These are phyloP conservation scores for Exophiala alcalophila DNA, from an alignment of 2,329 filamentous ascomycete species.

Conservation along the genomic window DNA sequence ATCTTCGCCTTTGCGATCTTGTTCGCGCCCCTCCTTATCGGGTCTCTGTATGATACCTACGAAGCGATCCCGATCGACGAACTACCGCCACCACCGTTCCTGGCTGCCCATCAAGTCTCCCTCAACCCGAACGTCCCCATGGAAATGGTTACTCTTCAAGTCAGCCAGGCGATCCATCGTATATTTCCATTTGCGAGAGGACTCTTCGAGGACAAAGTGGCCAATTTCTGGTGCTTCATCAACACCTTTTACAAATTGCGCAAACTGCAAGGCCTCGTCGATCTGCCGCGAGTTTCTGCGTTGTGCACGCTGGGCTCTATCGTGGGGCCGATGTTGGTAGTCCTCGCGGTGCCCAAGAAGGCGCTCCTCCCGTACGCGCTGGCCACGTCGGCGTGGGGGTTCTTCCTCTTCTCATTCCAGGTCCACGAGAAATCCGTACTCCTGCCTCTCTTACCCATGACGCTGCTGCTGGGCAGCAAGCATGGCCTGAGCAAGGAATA, in stretches of 20 bases:
- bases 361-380: conserved; percentile 75
- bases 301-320: conserved; percentile 73
- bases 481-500: conserved; percentile 72
- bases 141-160: conserved; percentile 72
- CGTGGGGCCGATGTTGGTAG: conserved; percentile 70
- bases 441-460: conserved; percentile 90
- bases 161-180: conserved; percentile 82
- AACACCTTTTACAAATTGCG: conserved; percentile 74
- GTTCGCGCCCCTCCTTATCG: conserved; percentile 70
- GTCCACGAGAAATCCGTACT: conserved; percentile 98
- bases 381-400: conserved; percentile 85
- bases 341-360: conserved; percentile 75
- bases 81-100: conserved; percentile 60
- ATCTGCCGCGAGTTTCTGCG: conserved; percentile 75
- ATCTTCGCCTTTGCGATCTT: conserved; percentile 69
- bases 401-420: conserved; percentile 96
- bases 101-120: conserved; percentile 56
- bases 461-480: conserved; percentile 73
- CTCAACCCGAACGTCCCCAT: conserved; percentile 65
- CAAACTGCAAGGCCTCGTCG: conserved; percentile 61
- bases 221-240: conserved; percentile 94
- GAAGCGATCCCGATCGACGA: conserved; percentile 61
- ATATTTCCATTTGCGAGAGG: conserved; percentile 95
- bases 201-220: conserved; percentile 97
- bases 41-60: conserved; percentile 66